Evolutionary conservation across 208 protist species (phyloP).

Genomic region (Porcisia deanei): DNA sequence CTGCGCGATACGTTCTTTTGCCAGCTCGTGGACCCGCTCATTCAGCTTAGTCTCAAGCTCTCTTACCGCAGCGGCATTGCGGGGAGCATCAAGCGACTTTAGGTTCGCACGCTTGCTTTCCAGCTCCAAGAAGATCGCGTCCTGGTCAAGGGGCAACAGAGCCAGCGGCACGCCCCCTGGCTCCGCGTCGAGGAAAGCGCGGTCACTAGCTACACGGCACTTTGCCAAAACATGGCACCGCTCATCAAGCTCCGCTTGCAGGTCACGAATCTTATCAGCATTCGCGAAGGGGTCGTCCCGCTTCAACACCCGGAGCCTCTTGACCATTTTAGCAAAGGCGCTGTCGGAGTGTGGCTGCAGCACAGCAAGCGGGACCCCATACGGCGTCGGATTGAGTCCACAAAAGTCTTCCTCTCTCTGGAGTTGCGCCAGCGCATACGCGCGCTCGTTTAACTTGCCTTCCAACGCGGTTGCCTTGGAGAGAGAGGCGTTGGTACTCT

Average conservation of each 20-base stretch:
- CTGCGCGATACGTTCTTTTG: slow-evolving; percentile 28
- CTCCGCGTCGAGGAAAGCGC: slow-evolving; percentile 49
- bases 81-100: slow-evolving; percentile 27
- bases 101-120: slow-evolving; percentile 52
- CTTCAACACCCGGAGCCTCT: slow-evolving; percentile 43
- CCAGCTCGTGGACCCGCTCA: slow-evolving; percentile 46
- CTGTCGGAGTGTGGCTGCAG: slow-evolving; percentile 51
- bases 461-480: slow-evolving; percentile 39
- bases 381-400: slow-evolving; percentile 42
- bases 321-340: slow-evolving; percentile 34
- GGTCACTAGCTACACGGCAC: slow-evolving; percentile 39
- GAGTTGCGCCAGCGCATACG: slow-evolving; percentile 56
- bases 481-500: slow-evolving; percentile 1
- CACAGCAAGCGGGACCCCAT: slow-evolving; percentile 47
- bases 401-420: slow-evolving; percentile 45
- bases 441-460: slow-evolving; percentile 60
- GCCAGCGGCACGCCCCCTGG: slow-evolving; percentile 50
- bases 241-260: slow-evolving; percentile 56
- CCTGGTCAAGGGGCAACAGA: slow-evolving; percentile 45
- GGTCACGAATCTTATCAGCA: slow-evolving; percentile 21
- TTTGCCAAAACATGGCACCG: slow-evolving; percentile 45
- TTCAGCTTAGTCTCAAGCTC: slow-evolving; percentile 40
- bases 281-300: slow-evolving; percentile 23
- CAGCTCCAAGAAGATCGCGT: slow-evolving; percentile 55
- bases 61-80: slow-evolving; percentile 39